phyloP scores from a whole-genome alignment of 2,329 filamentous ascomycete species.

The Hypoxylon sp. region DNA sequence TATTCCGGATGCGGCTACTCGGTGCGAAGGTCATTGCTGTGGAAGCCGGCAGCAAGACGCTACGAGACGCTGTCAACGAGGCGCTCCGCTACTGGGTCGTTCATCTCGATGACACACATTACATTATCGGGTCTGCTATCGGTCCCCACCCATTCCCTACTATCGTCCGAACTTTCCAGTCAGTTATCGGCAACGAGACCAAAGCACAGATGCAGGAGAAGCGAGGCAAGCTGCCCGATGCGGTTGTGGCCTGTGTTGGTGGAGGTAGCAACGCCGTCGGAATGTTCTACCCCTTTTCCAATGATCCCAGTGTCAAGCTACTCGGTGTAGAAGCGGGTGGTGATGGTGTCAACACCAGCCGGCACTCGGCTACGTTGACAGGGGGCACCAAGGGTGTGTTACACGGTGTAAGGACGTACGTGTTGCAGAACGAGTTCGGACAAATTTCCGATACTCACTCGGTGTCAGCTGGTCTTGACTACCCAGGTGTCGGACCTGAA shows the following conservation, averaged over 20 bases:
- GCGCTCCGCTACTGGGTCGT: slow-evolving; percentile 94
- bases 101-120: slow-evolving; percentile 92
- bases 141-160: slow-evolving; percentile 98
- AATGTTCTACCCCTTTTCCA: slow-evolving; percentile 97
- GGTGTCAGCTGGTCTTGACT: slow-evolving; percentile 94
- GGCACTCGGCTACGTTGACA: slow-evolving; percentile 87
- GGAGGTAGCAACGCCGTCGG: slow-evolving; percentile 94
- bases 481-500: slow-evolving; percentile 95
- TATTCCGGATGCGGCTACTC: slow-evolving; percentile 97
- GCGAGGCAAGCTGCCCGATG: slow-evolving; percentile 89
- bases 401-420: slow-evolving; percentile 94
- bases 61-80: slow-evolving; percentile 93
- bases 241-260: slow-evolving; percentile 95
- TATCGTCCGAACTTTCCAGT: slow-evolving; percentile 97
- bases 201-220: slow-evolving; percentile 88
- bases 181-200: slow-evolving; percentile 93
- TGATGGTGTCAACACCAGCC: slow-evolving; percentile 84
- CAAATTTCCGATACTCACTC: slow-evolving; percentile 97
- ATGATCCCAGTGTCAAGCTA: slow-evolving; percentile 84
- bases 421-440: slow-evolving; percentile 90
- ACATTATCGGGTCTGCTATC: slow-evolving; percentile 97
- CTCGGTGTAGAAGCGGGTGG: slow-evolving; percentile 95
- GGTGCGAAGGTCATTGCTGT: slow-evolving; percentile 93
- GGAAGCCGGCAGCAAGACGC: slow-evolving; percentile 84
- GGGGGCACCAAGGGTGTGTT: slow-evolving; percentile 91